Evolutionary conservation across 352 stramenopile species (phyloP), one percentile per base, ranked within the genome.

Genomic region (Phytophthora cajani): DNA sequence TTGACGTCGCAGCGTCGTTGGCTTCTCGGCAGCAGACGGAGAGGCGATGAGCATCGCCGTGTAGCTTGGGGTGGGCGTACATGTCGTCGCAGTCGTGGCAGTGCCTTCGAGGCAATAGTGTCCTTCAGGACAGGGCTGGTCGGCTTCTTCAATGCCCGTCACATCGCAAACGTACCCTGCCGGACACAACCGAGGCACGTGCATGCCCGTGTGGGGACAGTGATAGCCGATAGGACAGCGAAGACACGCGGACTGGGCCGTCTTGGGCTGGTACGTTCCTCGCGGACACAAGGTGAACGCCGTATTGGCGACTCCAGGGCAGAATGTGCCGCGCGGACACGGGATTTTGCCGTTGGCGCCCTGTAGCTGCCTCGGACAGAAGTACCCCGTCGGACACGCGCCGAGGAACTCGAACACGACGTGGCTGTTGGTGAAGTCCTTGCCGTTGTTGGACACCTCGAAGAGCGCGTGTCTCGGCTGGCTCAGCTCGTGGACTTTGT

Each of bases 31-130:
- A n/a, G 77, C 70, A 0, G 76, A 65, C 5, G 70, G 32, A 2
- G 84, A 81, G 6, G 64, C 71, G 10, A 81, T 33, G 0, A 91
- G 44, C 25, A 88, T 79, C 12, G 79, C 73, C 5, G 84, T 89
- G 32, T 75, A 61, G 8, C 62, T 71, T 25, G 71, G 69, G 4
- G 75, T 70, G 3, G 74, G 79, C 0, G 82, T 79, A 62, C 96
- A 99, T 10, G 90, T 97, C 11, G 91, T 95, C n/a, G 87, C 88
- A 11, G 94, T 93, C 0, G 97, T 99, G 8, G 95, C 96, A 9
- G 97, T 99, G 19, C 97, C 97, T 74, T 98, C 93, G 14, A 98
- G 82, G 63, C 97, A 99, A 78, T 97, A 99, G 70, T 98, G 97
- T 0, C 97, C 96, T 62, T 93, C 84, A 19, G 97, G 97, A 76